Conservation (phyloP, 2,329 filamentous ascomycete genomes). For the Coniochaeta hoffmannii region DNA sequence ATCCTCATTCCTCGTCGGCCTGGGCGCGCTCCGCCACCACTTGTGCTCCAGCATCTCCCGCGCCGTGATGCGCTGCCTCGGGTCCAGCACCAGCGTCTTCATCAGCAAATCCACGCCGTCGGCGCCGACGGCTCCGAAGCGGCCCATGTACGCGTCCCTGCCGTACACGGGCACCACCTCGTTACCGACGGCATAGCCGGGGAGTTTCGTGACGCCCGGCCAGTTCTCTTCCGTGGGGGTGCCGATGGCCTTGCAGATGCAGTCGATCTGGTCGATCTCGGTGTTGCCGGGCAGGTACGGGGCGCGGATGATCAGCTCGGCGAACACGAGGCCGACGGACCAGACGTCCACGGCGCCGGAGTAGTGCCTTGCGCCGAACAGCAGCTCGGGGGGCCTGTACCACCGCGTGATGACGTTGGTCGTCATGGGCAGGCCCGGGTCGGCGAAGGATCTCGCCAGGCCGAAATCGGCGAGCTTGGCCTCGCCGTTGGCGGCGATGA, state of each 20-base stretch:
- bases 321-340: conserved; percentile 89
- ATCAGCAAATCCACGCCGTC: conserved; percentile 85
- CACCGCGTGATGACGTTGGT: conserved; percentile 92
- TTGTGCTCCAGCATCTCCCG: conserved; percentile 69
- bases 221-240: conserved; percentile 92
- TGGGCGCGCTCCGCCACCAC: conserved; percentile 81
- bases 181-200: conserved; percentile 63
- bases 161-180: conserved; percentile 52
- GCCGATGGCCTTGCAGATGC: conserved; percentile 80
- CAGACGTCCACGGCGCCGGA: conserved; percentile 87
- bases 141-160: conserved; percentile 63
- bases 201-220: conserved; percentile 79
- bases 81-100: conserved; percentile 77
- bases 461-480: conserved; percentile 98
- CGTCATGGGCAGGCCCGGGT: conserved; percentile 80
- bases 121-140: conserved; percentile 73
- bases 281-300: conserved; percentile 79
- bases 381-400: conserved; percentile 90
- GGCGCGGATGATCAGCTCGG: conserved; percentile 75
- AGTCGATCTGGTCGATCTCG: conserved; percentile 77
- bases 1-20: conserved; percentile 73
- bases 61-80: conserved; percentile 74
- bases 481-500: conserved; percentile 87
- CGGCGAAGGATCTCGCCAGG: conserved; percentile 80
- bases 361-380: conserved; percentile 87